These are phyloP conservation scores for Fragilaria radians DNA, from an alignment of 108 stramenopile genomes.

Conservation along the genomic window DNA sequence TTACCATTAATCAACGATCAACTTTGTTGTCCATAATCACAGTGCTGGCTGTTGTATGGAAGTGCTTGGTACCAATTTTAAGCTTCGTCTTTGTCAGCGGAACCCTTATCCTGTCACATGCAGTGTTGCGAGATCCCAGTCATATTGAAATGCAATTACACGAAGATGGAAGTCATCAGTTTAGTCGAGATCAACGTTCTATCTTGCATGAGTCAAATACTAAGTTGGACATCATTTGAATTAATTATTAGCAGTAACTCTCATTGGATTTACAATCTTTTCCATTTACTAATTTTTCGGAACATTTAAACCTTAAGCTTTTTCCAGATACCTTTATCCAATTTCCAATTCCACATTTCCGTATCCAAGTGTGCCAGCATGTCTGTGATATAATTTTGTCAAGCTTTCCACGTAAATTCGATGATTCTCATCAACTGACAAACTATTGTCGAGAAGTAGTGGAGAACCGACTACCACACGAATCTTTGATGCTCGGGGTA, in stretches of 20 bases:
- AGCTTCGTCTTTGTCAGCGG: slow-evolving; percentile 53
- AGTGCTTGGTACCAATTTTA: slow-evolving; percentile 62
- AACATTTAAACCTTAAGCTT: too few species aligned
- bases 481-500: background rate
- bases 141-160: slow-evolving; percentile 47
- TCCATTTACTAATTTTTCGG: too few species aligned
- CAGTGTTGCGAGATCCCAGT: slow-evolving; percentile 73
- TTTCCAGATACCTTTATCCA: background rate
- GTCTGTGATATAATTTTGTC: background rate
- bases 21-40: slow-evolving; percentile 47
- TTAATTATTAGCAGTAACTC: too few species aligned
- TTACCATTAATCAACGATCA: slow-evolving; percentile 59
- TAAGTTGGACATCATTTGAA: too few species aligned
- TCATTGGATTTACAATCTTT: too few species aligned
- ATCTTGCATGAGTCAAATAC: too few species aligned
- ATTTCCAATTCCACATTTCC: slow-evolving; percentile 1
- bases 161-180: too few species aligned
- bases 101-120: slow-evolving; percentile 55
- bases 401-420: background rate
- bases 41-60: slow-evolving; percentile 54
- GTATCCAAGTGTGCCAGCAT: background rate
- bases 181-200: too few species aligned
- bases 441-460: background rate
- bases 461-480: background rate
- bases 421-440: background rate